Evolutionary conservation across 441 rosid species (phyloP), one percentile per base, ranked within the genome.

Genomic region (Iberis amara): DNA sequence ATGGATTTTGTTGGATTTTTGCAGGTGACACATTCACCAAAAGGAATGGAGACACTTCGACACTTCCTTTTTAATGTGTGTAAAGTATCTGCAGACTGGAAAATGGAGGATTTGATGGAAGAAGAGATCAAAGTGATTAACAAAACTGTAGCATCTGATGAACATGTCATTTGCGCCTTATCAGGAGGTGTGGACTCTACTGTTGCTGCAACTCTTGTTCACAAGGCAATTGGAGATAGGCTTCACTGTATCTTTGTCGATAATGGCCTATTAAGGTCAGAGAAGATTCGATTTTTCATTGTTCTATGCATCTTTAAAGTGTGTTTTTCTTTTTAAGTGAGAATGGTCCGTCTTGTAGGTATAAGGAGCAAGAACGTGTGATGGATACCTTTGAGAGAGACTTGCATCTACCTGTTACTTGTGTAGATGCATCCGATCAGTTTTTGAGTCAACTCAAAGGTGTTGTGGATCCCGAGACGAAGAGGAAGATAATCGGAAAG

Each of bases 131-230:
- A 75, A 71, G 75, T 74, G 47, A 81, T 91, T 57, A 83, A 73
- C 13, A 58, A 58, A 52, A 73, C 71, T 0, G 80, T 91, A 50
- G 89, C 79, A 12, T 70, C 84, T 23, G 87, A 80, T 36, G 95
- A 88, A 10, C 96, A 83, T 59, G 91, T 85, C 56, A 88, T 88
- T 6, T 91, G 95, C 65, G 95, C 96, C 0, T 71, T 91, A 30
- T 88, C 89, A 0, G 95, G 95, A 11, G 95, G 95, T 39, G 95
- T 91, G 23, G 98, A 91, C 76, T 91, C 95, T 35, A 83, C 96
- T 13, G 95, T 91, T 66, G 95, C 95, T 0, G 98, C 96, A 14
- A 80, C 95, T 62, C 90, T 91, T 67, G 95, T 91, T 70, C 95
- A 91, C 59, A 88, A 73, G 75, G 96, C 98, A 31, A 88, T 91